A percentile compares a stretch with the other conserved stretches of the same genome.
phyloP scores from a whole-genome alignment of 2,329 filamentous ascomycete genomes.

The Xylaria sp. region DNA sequence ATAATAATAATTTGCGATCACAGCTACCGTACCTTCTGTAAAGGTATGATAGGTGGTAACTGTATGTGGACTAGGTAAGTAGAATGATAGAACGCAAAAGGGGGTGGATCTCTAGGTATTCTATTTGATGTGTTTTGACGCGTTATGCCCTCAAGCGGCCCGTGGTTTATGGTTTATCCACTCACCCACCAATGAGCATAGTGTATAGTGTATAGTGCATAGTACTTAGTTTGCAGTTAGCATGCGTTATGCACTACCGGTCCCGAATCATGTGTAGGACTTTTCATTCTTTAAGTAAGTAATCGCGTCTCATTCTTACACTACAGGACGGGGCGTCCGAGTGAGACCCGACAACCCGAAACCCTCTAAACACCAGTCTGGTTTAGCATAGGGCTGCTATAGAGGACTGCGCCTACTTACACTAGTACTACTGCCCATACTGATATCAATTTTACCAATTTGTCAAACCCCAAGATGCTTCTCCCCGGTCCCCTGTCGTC shows the following conservation, averaged over 20 bases:
- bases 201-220: too few species aligned
- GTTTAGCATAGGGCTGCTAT: slow-evolving; percentile 1
- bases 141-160: too few species aligned
- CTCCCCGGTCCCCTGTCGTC: slow-evolving; percentile 22
- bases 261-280: neutral
- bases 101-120: too few species aligned
- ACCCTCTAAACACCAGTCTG: slow-evolving; percentile 6
- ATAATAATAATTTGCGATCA: neutral
- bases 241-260: neutral
- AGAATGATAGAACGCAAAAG: too few species aligned
- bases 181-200: too few species aligned
- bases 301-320: neutral
- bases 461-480: slow-evolving; percentile 28
- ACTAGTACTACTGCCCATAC: too few species aligned
- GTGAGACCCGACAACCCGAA: slow-evolving; percentile 5
- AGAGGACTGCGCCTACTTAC: slow-evolving; percentile 7
- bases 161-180: too few species aligned
- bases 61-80: too few species aligned
- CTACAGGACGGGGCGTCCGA: slow-evolving; percentile 23
- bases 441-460: slow-evolving; percentile 33
- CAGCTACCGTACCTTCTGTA: neutral
- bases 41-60: too few species aligned
- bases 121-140: too few species aligned
- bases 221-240: too few species aligned
- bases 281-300: neutral